phyloP scores from a whole-genome alignment of 2,329 filamentous ascomycete species.

The Xylariaceae sp. region DNA sequence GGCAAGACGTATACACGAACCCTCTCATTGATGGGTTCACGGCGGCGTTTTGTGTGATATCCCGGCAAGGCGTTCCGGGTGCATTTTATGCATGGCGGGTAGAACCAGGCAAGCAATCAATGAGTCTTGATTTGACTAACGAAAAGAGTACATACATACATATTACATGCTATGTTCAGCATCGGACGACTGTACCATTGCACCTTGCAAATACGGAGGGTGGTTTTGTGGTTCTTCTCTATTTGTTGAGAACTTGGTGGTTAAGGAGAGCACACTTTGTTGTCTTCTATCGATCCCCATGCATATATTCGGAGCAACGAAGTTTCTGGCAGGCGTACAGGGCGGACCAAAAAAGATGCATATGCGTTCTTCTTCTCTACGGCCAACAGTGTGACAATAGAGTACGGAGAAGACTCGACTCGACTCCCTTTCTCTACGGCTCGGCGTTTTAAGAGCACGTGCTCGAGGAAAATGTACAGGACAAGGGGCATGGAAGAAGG shows the following conservation, averaged over 20 bases:
- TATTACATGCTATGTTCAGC: too few relatives aligned
- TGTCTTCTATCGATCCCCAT: neutral
- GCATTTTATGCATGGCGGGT: constrained; percentile 1
- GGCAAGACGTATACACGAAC: constrained; percentile 5
- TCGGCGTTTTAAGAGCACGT: neutral
- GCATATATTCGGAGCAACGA: neutral
- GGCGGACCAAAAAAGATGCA: neutral
- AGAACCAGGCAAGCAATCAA: neutral
- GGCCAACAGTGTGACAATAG: neutral
- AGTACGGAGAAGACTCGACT: neutral
- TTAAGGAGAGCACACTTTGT: neutral
- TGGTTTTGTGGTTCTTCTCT: neutral
- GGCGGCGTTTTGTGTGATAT: constrained; percentile 9
- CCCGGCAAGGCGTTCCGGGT: constrained; percentile 13
- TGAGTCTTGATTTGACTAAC: constrained; percentile 1
- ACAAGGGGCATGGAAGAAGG: neutral
- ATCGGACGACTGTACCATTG: neutral
- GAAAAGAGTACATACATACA: neutral
- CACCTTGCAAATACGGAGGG: neutral
- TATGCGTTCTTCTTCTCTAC: neutral
- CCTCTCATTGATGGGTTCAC: constrained; percentile 2
- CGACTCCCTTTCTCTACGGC: neutral
- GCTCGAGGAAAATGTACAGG: neutral
- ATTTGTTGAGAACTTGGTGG: neutral
- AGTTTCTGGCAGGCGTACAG: neutral